Percentiles rank a stretch among this genome's conserved stretches.
These are phyloP conservation scores for Arthrobotrys conoides DNA, from an alignment of 2,329 filamentous ascomycete species.

Conservation along the genomic window DNA sequence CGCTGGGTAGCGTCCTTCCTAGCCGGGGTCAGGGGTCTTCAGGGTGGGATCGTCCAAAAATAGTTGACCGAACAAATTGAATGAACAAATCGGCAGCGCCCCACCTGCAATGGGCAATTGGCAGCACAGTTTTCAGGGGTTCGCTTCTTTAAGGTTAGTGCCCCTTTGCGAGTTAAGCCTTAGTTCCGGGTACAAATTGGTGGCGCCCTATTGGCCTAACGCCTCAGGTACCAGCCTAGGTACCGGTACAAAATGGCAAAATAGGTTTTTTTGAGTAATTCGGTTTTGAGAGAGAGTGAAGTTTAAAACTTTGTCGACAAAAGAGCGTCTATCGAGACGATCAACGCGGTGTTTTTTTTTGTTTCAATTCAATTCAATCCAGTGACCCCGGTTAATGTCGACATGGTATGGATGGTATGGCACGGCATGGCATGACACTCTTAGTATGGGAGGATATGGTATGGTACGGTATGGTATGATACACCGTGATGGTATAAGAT, in stretches of 20 bases:
- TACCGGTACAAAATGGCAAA: conserved; percentile 47
- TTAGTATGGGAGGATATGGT: not conserved
- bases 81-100: conserved; percentile 46
- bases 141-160: conserved; percentile 57
- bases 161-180: not conserved
- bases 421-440: not conserved
- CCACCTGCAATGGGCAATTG: conserved; percentile 35
- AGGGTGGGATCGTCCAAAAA: conserved; percentile 58
- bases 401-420: not conserved
- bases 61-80: conserved; percentile 21
- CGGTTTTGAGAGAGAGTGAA: not conserved
- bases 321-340: conserved; percentile 42
- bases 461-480: not conserved
- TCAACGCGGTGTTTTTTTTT: conserved; percentile 39
- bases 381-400: not conserved
- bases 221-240: conserved; percentile 51
- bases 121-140: conserved; percentile 43
- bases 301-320: conserved; percentile 11
- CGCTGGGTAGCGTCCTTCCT: conserved; percentile 50
- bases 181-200: conserved; percentile 28
- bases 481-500: not conserved
- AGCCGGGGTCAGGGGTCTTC: conserved; percentile 19
- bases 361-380: no score
- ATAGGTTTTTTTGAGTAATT: no score
- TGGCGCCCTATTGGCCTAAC: conserved; percentile 28